These are phyloP conservation scores for Candida pseudofarinosa DNA, from an alignment of 805 yeast species.

Conservation along the genomic window DNA sequence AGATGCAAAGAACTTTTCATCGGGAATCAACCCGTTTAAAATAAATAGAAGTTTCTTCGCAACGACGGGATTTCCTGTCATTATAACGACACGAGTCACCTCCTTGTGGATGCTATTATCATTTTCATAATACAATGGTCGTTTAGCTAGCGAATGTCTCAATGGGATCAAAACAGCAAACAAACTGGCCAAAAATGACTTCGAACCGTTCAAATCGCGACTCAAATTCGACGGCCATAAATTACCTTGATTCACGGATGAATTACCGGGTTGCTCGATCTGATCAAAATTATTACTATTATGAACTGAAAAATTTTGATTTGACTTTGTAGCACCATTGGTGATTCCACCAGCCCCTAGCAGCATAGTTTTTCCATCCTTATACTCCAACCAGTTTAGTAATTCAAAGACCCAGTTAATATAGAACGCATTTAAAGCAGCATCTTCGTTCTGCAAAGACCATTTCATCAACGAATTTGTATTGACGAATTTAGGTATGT, in stretches of 20 bases:
- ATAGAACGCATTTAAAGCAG: slow-evolving; percentile 31
- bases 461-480: slow-evolving; percentile 35
- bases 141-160: slow-evolving; percentile 28
- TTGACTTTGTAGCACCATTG: slow-evolving; percentile 4
- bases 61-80: slow-evolving; percentile 58
- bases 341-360: background rate
- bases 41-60: slow-evolving; percentile 57
- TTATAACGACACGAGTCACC: slow-evolving; percentile 47
- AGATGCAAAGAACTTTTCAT: slow-evolving; percentile 15
- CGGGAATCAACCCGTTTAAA: slow-evolving; percentile 47
- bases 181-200: slow-evolving; percentile 44
- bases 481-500: slow-evolving; percentile 45
- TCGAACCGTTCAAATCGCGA: slow-evolving; percentile 4
- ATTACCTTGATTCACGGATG: background rate
- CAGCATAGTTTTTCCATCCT: slow-evolving; percentile 35
- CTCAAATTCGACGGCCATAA: slow-evolving; percentile 1
- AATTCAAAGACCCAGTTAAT: slow-evolving; percentile 51
- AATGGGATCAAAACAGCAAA: slow-evolving; percentile 43
- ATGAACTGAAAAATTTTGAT: slow-evolving; percentile 10
- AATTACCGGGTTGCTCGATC: background rate
- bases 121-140: slow-evolving; percentile 26
- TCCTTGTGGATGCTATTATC: slow-evolving; percentile 20
- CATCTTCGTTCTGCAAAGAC: slow-evolving; percentile 6
- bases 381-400: slow-evolving; percentile 52
- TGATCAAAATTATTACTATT: slow-evolving; percentile 6